A percentile compares a stretch with the other conserved stretches of the same genome.
Conservation (phyloP, 2,329 filamentous ascomycete genomes). For the Alternaria triticimaculans region DNA sequence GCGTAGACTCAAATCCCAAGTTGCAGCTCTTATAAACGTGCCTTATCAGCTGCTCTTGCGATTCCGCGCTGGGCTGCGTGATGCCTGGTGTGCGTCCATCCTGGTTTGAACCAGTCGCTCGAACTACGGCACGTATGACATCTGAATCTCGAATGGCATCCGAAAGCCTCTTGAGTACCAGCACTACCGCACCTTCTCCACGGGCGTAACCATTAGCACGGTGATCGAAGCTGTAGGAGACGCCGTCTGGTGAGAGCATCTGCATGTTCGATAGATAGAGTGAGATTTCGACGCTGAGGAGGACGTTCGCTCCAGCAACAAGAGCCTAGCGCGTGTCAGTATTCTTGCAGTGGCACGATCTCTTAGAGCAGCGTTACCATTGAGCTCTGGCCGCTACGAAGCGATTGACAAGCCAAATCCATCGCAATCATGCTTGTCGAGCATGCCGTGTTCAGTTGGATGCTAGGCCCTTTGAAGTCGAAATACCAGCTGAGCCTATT, state of each 20-base stretch:
- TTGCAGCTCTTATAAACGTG: neutral
- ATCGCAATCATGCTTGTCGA: neutral
- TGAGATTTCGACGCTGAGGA: neutral
- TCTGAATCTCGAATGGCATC: conserved; percentile 31
- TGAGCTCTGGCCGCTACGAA: neutral
- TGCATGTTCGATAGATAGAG: neutral
- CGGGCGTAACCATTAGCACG: conserved; percentile 28
- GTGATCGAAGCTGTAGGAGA: neutral
- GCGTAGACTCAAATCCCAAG: conserved; percentile 34
- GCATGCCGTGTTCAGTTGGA: neutral
- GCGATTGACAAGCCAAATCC: neutral
- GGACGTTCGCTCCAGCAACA: neutral
- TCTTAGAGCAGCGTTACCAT: neutral
- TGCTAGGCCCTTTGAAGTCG: neutral
- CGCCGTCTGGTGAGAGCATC: neutral
- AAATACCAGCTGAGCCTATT: neutral
- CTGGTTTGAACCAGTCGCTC: conserved; percentile 24
- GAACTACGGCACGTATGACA: conserved; percentile 33
- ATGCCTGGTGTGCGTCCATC: conserved; percentile 18
- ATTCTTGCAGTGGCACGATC: neutral
- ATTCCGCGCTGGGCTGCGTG: neutral
- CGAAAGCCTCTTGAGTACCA: conserved; percentile 33
- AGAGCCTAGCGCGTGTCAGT: neutral
- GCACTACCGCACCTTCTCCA: conserved; percentile 31
- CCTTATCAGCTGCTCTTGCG: neutral